Base-by-base conservation (phyloP, 306 rosid species). In the Rosa multiflora region DNA sequence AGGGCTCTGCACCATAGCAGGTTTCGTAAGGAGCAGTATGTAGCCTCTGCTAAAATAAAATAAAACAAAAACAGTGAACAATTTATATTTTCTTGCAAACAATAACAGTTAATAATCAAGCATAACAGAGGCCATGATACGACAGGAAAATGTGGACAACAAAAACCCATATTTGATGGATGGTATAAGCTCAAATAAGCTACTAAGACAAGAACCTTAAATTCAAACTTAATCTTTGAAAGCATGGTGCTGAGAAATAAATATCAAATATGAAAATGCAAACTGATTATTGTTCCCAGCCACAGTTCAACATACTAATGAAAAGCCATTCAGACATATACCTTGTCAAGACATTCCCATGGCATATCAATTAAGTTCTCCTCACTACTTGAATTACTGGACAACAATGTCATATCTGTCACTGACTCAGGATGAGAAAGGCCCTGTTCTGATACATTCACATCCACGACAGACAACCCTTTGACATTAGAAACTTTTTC, bases 291-390 rank as follows among this genome's bases (percentile, higher is more conserved):
- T 49, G 12, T 72, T 26, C 11, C 47, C 47, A 43, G 42, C 74
- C 58, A 49, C 62, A 49, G 49, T 48, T 48, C 23, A 71, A 15
- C 23, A 48, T 7, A 26, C 35, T 18, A 64, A 14, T 48, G 21
- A 43, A 70, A 74, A 67, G 62, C 26, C 44, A 29, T 35, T 10
- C 44, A 44, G 17, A 67, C 29, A 15, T n/a, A 40, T 90, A 94
- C 98, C 93, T 89, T 88, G 87, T 86, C 88, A 70, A 90, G 82
- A 66, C 82, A 88, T 83, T 90, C 93, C 72, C 72, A 85, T 56
- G 94, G 94, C 73, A 91, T 85, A 76, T 87, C 86, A 15, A 69
- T 43, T 63, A 78, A 83, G 75, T 85, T 89, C 82, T 83, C 89
- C 70, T 67, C 79, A 71, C 59, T 64, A 74, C 82, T 83, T 43